Evolutionary conservation across 805 yeast species (phyloP).

Genomic region (Metschnikowia proteae): DNA sequence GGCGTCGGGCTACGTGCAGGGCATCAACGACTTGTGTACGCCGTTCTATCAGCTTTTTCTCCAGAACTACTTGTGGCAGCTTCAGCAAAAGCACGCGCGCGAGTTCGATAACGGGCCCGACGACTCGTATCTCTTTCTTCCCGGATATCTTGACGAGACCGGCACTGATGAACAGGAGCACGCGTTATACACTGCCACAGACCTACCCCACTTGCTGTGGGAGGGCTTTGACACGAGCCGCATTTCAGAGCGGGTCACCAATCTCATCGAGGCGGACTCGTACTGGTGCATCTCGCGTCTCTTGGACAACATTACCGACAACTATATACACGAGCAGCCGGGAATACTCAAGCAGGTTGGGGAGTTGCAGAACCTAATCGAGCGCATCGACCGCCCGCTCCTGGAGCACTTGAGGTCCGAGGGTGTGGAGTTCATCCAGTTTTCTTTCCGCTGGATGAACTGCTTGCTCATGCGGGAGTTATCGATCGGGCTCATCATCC

Average conservation of each 20-base stretch:
- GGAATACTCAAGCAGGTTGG: conserved; percentile 90
- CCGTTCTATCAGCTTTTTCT: conserved; percentile 89
- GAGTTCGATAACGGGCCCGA: conserved; percentile 17
- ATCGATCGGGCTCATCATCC: conserved; percentile 66
- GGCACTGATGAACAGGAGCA: conserved; percentile 24
- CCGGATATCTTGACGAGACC: conserved; percentile 30
- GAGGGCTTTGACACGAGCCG: conserved; percentile 60
- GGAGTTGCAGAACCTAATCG: conserved; percentile 71
- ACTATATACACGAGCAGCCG: conserved; percentile 96
- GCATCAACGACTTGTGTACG: conserved; percentile 89
- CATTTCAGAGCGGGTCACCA: conserved; percentile 56
- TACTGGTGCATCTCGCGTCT: conserved; percentile 94
- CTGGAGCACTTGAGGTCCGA: conserved; percentile 73
- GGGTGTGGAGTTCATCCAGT: conserved; percentile 91
- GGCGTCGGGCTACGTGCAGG: conserved; percentile 97
- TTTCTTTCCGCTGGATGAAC: conserved; percentile 98
- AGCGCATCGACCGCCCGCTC: conserved; percentile 72
- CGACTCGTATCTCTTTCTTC: conserved; percentile 28
- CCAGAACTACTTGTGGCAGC: conserved; percentile 54
- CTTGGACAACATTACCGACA: conserved; percentile 92
- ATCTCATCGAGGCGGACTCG: conserved; percentile 87
- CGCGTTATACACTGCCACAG: conserved; percentile 24
- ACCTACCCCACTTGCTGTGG: conserved; percentile 30
- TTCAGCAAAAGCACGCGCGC: conserved; percentile 24
- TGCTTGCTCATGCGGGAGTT: conserved; percentile 94